Base-by-base conservation (phyloP, 148 eudicot species). In the Spergularia marina region DNA sequence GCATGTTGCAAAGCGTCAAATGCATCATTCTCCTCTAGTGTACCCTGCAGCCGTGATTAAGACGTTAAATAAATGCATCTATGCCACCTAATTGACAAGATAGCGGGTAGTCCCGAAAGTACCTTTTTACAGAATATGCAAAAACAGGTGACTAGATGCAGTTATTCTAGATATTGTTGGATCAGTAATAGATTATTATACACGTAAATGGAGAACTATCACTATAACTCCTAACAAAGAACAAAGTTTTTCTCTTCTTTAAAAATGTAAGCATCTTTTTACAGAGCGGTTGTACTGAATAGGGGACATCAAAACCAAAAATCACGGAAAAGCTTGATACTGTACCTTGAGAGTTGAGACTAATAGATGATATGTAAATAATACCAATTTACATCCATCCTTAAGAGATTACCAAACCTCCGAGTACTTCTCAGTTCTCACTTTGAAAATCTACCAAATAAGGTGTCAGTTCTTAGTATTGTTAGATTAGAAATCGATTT, bases 1-100 rank as follows among this genome's bases (percentile, higher is more conserved):
- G 97, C 97, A 78, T 40, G 79, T 51, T 81, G 75, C 69, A 95
- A 77, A 56, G 97, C 97, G 68, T 77, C 67, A 65, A 90, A 77
- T 52, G 90, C 85, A 76, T 82, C 83, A 88, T 89, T 89, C 75
- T 84, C 73, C 63, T 77, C 80, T 68, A 74, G 76, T 65, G 94
- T 74, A 74, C 68, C 88, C 99, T 95, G 84, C 77, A 82, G 67
- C 47, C 18, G 54, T 13, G 79, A 77, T 53, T 17, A 62, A 57
- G 61, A 17, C 34, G 65, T 67, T 67, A 40, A 71, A 52, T 49
- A 62, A 16, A 52, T 15, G 36, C 9, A 59, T 7, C 53, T 10
- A 34, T 52, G 49, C 49, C 49, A 44, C 49, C 71, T 8, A 7
- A 20, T 14, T 36, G 54, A 71, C 49, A 23, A 20, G 6, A 21